These are phyloP conservation scores for Chytriomyces sp. DNA, from an alignment of 192 early-diverging fungal species.

Conservation along the genomic window DNA sequence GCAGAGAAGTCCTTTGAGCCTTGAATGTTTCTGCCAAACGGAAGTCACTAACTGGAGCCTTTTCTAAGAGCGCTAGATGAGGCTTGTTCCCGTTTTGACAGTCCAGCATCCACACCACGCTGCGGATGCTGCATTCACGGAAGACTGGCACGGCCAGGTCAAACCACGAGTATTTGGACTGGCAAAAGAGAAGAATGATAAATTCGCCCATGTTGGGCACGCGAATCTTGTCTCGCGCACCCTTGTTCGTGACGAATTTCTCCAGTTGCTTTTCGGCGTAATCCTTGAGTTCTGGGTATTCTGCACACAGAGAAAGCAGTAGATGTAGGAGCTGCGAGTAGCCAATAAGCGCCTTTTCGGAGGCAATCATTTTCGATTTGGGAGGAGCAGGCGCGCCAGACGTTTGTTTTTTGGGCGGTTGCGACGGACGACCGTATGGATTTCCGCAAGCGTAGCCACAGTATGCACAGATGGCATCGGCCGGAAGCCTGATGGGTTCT, in stretches of 20 bases:
- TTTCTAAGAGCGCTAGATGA: slow-evolving; percentile 35
- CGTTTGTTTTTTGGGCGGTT: no score
- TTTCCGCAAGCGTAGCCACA: no score
- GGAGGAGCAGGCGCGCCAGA: no score
- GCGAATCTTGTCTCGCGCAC: slow-evolving; percentile 13
- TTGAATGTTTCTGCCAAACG: slow-evolving; percentile 9
- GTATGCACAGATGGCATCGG: no score
- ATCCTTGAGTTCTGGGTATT: slow-evolving; percentile 11
- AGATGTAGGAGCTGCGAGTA: slow-evolving; percentile 33
- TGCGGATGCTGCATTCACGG: slow-evolving; percentile 20
- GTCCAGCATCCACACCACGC: slow-evolving; percentile 33
- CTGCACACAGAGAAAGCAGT: slow-evolving; percentile 15
- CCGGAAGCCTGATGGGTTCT: no score
- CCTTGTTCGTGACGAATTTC: slow-evolving; percentile 5
- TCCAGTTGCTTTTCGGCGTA: slow-evolving; percentile 1
- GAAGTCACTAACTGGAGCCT: neutral
- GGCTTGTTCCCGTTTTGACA: slow-evolving; percentile 20
- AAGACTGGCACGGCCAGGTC: slow-evolving; percentile 1
- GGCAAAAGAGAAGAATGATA: slow-evolving; percentile 3
- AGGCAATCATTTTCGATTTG: slow-evolving; percentile 23
- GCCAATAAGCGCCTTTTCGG: slow-evolving; percentile 28
- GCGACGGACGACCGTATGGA: neutral
- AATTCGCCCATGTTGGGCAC: slow-evolving; percentile 33
- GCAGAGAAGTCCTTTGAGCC: slow-evolving; percentile 7
- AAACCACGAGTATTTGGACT: slow-evolving; percentile 4